A percentile compares a stretch with the other conserved stretches of the same genome.
Evolutionary conservation across 1,284 basidiomycete species (phyloP).

Genomic region (Austroboletus niveus): DNA sequence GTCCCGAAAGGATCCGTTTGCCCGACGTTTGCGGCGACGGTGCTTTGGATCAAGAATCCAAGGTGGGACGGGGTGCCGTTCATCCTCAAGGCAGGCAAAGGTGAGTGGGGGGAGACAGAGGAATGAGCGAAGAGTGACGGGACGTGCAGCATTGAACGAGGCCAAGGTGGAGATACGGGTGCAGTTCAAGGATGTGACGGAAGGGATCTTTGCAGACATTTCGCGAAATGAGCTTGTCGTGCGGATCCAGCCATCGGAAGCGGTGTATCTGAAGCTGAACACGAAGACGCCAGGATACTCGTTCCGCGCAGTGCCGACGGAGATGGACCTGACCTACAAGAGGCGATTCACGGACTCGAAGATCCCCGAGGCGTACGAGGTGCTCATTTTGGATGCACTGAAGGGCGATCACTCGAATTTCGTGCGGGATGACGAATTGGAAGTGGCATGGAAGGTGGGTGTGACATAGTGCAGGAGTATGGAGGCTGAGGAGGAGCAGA

Average conservation of each 20-base stretch:
- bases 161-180: conserved; percentile 96
- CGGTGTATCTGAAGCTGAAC: conserved; percentile 94
- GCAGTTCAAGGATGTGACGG: conserved; percentile 94
- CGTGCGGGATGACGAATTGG: conserved; percentile 92
- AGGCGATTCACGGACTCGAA: conserved; percentile 83
- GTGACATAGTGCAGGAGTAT: conserved; percentile 5
- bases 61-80: conserved; percentile 98
- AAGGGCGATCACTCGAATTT: conserved; percentile 91
- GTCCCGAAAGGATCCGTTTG: conserved; percentile 90
- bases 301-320: conserved; percentile 87
- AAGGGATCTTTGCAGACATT: conserved; percentile 95
- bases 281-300: conserved; percentile 88
- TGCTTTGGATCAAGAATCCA: conserved; percentile 89
- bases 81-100: conserved; percentile 96
- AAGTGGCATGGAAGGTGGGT: conserved; percentile 90
- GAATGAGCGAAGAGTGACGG: conserved; percentile 10
- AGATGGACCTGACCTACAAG: conserved; percentile 98
- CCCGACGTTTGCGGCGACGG: conserved; percentile 89
- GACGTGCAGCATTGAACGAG: conserved; percentile 79
- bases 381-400: conserved; percentile 86
- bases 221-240: conserved; percentile 93
- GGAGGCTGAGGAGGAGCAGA: conserved; percentile 43
- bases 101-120: conserved; percentile 41
- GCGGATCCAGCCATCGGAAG: conserved; percentile 93
- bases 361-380: conserved; percentile 95